Evolutionary conservation across 305 asterid species (phyloP).

Genomic region (Solanum hybrid): DNA sequence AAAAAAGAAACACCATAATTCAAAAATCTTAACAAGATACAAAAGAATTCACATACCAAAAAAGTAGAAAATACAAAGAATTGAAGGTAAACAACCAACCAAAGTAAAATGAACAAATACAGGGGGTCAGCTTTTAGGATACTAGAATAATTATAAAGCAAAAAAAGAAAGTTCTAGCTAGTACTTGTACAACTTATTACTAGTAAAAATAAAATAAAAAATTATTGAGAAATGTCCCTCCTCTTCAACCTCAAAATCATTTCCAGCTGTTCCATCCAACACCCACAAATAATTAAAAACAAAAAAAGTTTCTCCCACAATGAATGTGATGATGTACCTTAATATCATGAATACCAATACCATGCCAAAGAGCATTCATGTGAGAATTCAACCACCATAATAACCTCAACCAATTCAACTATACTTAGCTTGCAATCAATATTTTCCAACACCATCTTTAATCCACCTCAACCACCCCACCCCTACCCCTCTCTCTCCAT

Average conservation of each 20-base stretch:
- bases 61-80: constrained; percentile 13
- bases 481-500: background rate
- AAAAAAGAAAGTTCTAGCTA: background rate
- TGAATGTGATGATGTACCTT: constrained; percentile 5
- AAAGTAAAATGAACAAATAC: background rate
- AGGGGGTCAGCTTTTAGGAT: background rate
- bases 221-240: background rate
- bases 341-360: background rate
- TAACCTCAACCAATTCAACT: background rate
- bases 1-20: background rate
- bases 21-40: constrained; percentile 15
- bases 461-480: constrained; percentile 21
- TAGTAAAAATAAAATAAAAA: background rate
- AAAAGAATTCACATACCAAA: constrained; percentile 51
- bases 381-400: constrained; percentile 4
- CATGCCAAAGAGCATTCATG: background rate
- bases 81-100: background rate
- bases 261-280: background rate
- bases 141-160: constrained; percentile 4
- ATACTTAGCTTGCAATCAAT: constrained; percentile 21
- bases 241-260: background rate
- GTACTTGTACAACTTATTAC: background rate
- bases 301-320: background rate
- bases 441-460: constrained; percentile 14
- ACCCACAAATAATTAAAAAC: background rate